A percentile compares a stretch with the other conserved stretches of the same genome.
These are phyloP conservation scores for Acephala macrosclerotiorum DNA, from an alignment of 2,329 filamentous ascomycete species.

Conservation along the genomic window DNA sequence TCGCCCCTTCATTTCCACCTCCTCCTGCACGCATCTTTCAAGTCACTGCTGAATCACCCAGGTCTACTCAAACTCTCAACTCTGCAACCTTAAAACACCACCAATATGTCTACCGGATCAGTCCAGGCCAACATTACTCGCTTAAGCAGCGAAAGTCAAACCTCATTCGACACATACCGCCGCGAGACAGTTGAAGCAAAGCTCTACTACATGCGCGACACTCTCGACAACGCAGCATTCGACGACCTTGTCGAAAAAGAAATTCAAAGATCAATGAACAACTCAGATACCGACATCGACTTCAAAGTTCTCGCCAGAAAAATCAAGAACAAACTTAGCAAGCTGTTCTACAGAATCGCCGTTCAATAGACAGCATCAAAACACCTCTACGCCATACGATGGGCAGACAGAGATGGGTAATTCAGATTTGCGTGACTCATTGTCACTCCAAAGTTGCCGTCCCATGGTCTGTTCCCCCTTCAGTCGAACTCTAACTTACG, in stretches of 20 bases:
- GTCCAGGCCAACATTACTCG: slow-evolving; percentile 21
- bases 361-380: not conserved
- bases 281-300: not conserved
- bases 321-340: slow-evolving; percentile 3
- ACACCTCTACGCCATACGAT: not conserved
- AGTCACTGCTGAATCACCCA: not conserved
- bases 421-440: not conserved
- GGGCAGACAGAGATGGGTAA: not conserved
- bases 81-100: not conserved
- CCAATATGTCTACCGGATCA: slow-evolving; percentile 26
- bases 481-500: too few relatives aligned
- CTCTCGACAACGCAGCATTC: slow-evolving; percentile 27
- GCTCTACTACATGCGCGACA: slow-evolving; percentile 33
- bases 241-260: slow-evolving; percentile 29
- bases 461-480: too few relatives aligned
- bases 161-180: slow-evolving; percentile 13
- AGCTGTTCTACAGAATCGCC: not conserved
- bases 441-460: too few relatives aligned
- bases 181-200: slow-evolving; percentile 29
- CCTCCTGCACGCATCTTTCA: not conserved
- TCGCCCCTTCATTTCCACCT: not conserved
- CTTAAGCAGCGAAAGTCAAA: slow-evolving; percentile 8
- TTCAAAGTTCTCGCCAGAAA: slow-evolving; percentile 11
- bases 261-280: slow-evolving; percentile 7
- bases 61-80: not conserved